phyloP scores from a whole-genome alignment of 305 asterid species.

The Fraxinus paxiana region DNA sequence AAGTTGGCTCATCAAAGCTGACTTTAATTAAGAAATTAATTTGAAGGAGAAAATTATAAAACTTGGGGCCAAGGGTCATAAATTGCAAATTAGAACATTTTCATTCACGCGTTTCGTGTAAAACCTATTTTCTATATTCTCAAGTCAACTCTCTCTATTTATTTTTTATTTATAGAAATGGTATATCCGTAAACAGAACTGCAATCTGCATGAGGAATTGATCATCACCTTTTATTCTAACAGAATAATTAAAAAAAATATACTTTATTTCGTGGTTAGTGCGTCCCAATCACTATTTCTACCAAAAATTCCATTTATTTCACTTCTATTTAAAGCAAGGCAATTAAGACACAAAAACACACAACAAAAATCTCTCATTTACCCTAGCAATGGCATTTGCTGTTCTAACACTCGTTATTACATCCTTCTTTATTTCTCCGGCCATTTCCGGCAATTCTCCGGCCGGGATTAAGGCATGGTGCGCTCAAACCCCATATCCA shows the following conservation, averaged over 20 bases:
- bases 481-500: slow-evolving; percentile 69
- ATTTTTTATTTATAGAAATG: background rate
- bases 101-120: background rate
- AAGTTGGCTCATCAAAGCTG: background rate
- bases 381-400: slow-evolving; percentile 30
- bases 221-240: background rate
- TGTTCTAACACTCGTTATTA: slow-evolving; percentile 25
- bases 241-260: background rate
- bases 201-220: background rate
- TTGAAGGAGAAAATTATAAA: background rate
- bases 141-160: background rate
- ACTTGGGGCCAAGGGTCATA: background rate
- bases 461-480: slow-evolving; percentile 51
- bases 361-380: background rate
- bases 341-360: slow-evolving; percentile 15
- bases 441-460: slow-evolving; percentile 27
- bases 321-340: slow-evolving; percentile 34
- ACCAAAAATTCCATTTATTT: background rate
- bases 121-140: background rate
- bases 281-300: background rate
- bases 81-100: background rate
- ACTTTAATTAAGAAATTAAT: background rate
- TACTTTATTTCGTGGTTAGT: background rate
- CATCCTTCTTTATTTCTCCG: slow-evolving; percentile 32
- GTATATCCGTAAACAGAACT: background rate